phyloP scores from a whole-genome alignment of 208 protist species.

The Polymyxa betae region DNA sequence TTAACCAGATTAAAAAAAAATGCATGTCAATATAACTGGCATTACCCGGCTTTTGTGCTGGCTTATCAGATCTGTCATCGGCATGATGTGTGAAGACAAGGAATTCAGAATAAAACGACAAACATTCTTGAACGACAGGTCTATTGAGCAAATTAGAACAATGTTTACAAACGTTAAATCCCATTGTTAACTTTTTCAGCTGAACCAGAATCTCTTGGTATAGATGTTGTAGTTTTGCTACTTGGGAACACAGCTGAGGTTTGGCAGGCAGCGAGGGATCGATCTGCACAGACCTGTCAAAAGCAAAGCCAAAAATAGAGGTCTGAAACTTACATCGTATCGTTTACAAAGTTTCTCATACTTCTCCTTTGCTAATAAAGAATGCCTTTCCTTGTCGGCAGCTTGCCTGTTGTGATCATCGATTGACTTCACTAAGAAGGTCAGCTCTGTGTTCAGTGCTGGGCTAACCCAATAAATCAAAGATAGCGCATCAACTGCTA shows the following conservation, averaged over 20 bases:
- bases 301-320: neutral
- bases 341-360: neutral
- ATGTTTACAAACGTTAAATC: neutral
- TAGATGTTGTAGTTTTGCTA: neutral
- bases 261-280: neutral
- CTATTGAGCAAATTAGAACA: neutral
- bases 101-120: neutral
- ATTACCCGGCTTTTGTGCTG: neutral
- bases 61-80: neutral
- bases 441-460: neutral
- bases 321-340: neutral
- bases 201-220: neutral
- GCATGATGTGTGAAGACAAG: neutral
- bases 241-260: neutral
- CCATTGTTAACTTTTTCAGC: neutral
- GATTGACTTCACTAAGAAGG: constrained; percentile 6
- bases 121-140: neutral
- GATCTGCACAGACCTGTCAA: too few relatives aligned
- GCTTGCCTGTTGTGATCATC: neutral
- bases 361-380: neutral
- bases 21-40: neutral
- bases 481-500: neutral
- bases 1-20: neutral
- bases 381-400: neutral
- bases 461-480: neutral